Evolutionary conservation across 2,329 filamentous ascomycete species (phyloP), one percentile per base, ranked within the genome.

Genomic region (Tolypocladium nubicola): DNA sequence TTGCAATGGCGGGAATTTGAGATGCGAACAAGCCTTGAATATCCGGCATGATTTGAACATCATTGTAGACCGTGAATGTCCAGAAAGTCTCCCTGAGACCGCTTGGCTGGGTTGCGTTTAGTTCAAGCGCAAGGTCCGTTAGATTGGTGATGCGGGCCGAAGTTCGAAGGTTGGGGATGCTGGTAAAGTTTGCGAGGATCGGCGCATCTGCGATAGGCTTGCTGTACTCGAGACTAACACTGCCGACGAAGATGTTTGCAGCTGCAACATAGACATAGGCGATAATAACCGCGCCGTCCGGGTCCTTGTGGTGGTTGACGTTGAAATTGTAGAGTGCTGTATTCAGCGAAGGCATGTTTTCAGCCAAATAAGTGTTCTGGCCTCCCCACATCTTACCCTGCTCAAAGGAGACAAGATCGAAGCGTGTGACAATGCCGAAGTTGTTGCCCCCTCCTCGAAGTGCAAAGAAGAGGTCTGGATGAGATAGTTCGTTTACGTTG

Each of bases 381-480:
- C 64, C 62, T 11, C 64, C 65, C 65, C 65, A 66, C n/a, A 67
- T 45, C 16, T 61, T 52, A 1, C 47, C 59, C 13, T 56, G 53
- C 50, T 56, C 41, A 30, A 60, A 60, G 0, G 69, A 66, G 23
- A 61, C 53, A 37, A 68, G 52, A 30, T 65, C 63, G 35, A 69
- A 62, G 59, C 59, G 60, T 1, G 71, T 64, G 23, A 67, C 62
- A 33, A 69, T 64, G 39, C 72, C 74, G 55, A 74, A 75, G 61
- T 77, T 78, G 43, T 69, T 68, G 14, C 74, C 76, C 4, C 78
- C 78, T 7, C 75, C 76, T 39, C 73, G 71, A 0, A 79, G 66
- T 1, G 76, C 45, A 16, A 30, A 47, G 45, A 47, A 47, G 2
- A 47, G 45, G 45, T 47, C 45, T 14, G 45, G 45, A 19, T 30